These are phyloP conservation scores for Fusarium nanum DNA, from an alignment of 2,329 filamentous ascomycete species.

Conservation along the genomic window DNA sequence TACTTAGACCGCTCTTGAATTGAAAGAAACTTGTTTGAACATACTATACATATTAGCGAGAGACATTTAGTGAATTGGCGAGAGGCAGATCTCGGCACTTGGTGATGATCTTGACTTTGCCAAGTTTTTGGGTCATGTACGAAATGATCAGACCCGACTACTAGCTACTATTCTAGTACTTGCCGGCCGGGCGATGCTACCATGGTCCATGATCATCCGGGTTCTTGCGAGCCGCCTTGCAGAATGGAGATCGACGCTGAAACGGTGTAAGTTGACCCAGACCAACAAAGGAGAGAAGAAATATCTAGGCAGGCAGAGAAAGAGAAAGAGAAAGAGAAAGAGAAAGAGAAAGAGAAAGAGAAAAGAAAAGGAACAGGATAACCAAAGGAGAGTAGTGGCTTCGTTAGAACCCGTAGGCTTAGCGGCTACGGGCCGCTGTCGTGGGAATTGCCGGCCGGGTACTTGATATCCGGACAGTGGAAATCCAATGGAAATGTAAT, in stretches of 20 bases:
- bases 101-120: background rate
- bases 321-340: too few relatives aligned
- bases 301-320: background rate
- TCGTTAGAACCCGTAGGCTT: background rate
- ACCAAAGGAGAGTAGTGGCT: background rate
- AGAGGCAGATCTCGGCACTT: background rate
- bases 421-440: slow-evolving; percentile 1
- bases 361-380: background rate
- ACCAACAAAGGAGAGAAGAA: too few relatives aligned
- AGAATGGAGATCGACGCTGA: background rate
- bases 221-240: background rate
- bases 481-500: background rate
- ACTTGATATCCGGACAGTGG: background rate
- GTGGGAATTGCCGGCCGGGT: background rate
- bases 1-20: background rate
- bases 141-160: background rate
- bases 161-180: too few relatives aligned
- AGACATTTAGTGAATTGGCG: background rate
- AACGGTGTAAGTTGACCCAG: background rate
- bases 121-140: background rate
- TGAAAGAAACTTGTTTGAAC: background rate
- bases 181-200: background rate
- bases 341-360: too few relatives aligned
- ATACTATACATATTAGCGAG: background rate
- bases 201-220: background rate